Evolutionary conservation across 441 rosid genomes (phyloP).

Genomic region (Breynia disticha): DNA sequence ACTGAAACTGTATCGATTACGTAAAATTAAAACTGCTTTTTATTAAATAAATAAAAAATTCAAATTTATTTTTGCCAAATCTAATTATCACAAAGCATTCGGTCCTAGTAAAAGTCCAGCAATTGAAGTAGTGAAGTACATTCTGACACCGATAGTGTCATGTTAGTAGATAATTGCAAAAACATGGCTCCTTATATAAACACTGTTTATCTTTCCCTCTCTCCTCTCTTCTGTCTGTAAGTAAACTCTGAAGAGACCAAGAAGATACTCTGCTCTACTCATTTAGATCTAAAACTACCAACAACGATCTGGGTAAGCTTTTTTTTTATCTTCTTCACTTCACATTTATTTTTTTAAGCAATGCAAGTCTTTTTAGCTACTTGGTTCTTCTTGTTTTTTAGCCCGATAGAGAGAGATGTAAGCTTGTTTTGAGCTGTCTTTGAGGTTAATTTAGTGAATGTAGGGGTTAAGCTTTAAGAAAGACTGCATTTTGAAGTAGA

Average conservation of each 20-base stretch:
- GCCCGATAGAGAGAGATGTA: conserved; percentile 18
- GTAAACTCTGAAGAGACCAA: conserved; percentile 4
- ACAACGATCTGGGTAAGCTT: conserved; percentile 28
- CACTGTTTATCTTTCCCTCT: conserved; percentile 9
- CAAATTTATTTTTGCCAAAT: too few relatives aligned
- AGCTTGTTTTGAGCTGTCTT: conserved; percentile 12
- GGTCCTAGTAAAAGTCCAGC: too few relatives aligned
- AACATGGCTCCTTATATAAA: conserved; percentile 16
- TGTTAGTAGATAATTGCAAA: conserved; percentile 26
- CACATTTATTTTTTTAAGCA: conserved; percentile 5
- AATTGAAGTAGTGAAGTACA: conserved; percentile 4
- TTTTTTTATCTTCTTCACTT: neutral
- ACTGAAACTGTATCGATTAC: too few relatives aligned
- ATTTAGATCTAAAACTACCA: conserved; percentile 40
- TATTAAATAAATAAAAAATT: too few relatives aligned
- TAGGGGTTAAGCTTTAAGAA: neutral
- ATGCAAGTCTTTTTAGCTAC: conserved; percentile 11
- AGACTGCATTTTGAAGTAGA: neutral
- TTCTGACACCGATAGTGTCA: conserved; percentile 21
- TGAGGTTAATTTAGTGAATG: conserved; percentile 13
- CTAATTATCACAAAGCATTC: too few relatives aligned
- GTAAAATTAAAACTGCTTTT: too few relatives aligned
- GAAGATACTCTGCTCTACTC: neutral
- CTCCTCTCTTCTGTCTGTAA: conserved; percentile 12
- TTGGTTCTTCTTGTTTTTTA: conserved; percentile 9